Evolutionary conservation across 108 stramenopile species (phyloP), one percentile per base, ranked within the genome.

Genomic region (Cyclotella atomus): DNA sequence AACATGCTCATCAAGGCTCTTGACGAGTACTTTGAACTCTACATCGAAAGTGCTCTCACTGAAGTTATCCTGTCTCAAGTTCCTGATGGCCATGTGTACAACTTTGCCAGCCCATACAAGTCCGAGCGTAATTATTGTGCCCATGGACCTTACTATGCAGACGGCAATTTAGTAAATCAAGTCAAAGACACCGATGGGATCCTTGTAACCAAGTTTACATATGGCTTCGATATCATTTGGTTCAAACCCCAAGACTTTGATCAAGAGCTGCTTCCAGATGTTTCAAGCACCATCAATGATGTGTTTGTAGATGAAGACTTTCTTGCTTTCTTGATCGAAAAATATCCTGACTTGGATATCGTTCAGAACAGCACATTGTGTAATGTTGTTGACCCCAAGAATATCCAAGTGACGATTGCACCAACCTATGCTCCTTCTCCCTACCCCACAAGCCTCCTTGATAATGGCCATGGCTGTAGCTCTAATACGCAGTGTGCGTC

Each of bases 221-320:
- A 70, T 70, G 76, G 76, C 28, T 77, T 77, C 23, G 76, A 77
- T 70, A 21, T 77, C 0, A 65, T 77, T 19, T 77, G 69, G 69
- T 77, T 65, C 76, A 70, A 70, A 59, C 69, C 69, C 41, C 30
- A 46, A 20, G 63, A 57, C 7, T 77, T 56, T 34, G 44, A 50
- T 59, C 61, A 44, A 33, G 53, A 44, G 24, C 45, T 77, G 27
- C 53, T 77, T 15, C 54, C 41, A 16, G 55, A 70, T 44, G 46
- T 77, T n/a, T 24, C 53, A 10, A n/a, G 55, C 0, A 70, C 44
- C 25, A 70, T 77, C 32, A 63, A 57, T 47, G 14, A 63, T 4
- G 34, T 70, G 16, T 77, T 77, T 47, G 64, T 49, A 4, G 63
- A 47, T 20, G 56, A 36, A 19, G 38, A 64, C 44, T 77, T 77